Base-by-base conservation (phyloP, 2,329 filamentous ascomycete species). In the Epichloe glyceriae region DNA sequence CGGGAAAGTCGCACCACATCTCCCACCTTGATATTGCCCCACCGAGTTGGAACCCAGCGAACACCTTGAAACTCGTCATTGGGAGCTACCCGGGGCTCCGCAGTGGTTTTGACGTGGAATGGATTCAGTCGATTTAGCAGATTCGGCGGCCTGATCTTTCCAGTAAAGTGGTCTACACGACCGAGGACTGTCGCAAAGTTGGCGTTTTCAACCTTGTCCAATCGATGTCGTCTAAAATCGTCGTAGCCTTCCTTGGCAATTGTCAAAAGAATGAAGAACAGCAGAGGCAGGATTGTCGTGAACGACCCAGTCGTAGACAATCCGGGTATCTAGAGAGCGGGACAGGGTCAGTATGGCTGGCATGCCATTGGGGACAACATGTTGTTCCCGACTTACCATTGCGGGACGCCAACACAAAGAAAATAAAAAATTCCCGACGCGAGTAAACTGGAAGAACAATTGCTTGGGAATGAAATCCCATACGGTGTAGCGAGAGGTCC, bases 391-490 rank as follows among this genome's bases (percentile, higher is more conserved):
- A 42, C 62, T 37, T 56, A 69, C 67, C 69, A 87, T 88, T 95
- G 88, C 47, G 91, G 75, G 54, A 94, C 82, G 42, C 87, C 86
- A 56, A 95, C 81, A 57, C 86, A 83, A 51, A 95, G 74, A 65
- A 95, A 94, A 66, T 94, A 80, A 61, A 61, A 94, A 93, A 66
- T 95, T 95, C 57, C 86, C 86, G 46, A 95, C 70, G 54, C 91
- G 86, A 7, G 86, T 86, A 62, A 93, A 93, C 61, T 95, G 88
- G 50, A 88, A 89, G 53, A 90, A 76, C 15, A 95, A 65, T 63
- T 95, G 89, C 55, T 88, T 86, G 3, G 88, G 89, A 14, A 95
- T 67, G 63, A 95, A 95, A 64, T 90, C 86, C 75, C 83, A 89
- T 2, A 87, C 67, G 19, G 83, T 93, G 64, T 95, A 95, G 46